Conservation (phyloP, 257 asterid genomes). For the Vinca minor region DNA sequence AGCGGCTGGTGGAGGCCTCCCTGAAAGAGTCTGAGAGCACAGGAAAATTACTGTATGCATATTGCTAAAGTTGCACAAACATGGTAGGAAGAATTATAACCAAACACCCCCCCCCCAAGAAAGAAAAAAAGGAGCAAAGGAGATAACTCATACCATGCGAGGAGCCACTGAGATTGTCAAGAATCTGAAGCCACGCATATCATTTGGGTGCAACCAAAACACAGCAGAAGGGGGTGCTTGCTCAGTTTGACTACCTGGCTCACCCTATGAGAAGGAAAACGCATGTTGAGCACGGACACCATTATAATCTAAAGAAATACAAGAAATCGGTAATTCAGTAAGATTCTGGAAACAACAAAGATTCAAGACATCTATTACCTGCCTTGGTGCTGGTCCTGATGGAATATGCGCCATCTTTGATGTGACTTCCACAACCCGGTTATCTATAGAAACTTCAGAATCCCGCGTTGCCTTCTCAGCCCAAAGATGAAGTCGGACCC, state of each 20-base stretch:
- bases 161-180: constrained; percentile 97
- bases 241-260: constrained; percentile 98
- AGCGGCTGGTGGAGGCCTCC: constrained; percentile 94
- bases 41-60: constrained; percentile 20
- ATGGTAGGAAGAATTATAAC: background rate
- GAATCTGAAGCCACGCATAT: constrained; percentile 77
- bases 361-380: constrained; percentile 46
- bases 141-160: constrained; percentile 52
- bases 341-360: constrained; percentile 11
- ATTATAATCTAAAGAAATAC: background rate
- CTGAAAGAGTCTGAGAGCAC: constrained; percentile 71
- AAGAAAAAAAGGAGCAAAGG: background rate
- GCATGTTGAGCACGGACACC: constrained; percentile 12
- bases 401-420: constrained; percentile 91
- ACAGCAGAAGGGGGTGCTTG: constrained; percentile 96
- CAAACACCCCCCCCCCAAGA: background rate
- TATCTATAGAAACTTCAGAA: constrained; percentile 34
- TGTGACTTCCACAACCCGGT: constrained; percentile 64
- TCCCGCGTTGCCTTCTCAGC: constrained; percentile 51
- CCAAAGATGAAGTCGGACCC: constrained; percentile 95
- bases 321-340: constrained; percentile 3
- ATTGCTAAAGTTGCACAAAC: background rate
- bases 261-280: constrained; percentile 45
- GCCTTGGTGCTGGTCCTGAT: constrained; percentile 96
- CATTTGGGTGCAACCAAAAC: constrained; percentile 81